Conservation (phyloP, 148 eudicot genomes). For the Nepenthes gracilis region DNA sequence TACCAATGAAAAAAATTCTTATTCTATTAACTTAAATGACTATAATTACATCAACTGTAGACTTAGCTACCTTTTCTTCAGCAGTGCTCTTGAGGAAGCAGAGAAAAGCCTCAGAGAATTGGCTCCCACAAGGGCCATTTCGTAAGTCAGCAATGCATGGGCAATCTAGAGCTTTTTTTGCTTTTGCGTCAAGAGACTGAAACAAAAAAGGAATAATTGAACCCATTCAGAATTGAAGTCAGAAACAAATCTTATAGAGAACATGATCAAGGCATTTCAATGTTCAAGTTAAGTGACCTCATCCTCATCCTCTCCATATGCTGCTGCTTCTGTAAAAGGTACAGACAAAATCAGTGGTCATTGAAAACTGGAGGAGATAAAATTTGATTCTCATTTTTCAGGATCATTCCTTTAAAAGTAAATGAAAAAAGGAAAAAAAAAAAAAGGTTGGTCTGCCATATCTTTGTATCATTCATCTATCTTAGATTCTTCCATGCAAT, state of each 20-base stretch:
- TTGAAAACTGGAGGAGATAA: background rate
- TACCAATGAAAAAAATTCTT: too few relatives aligned
- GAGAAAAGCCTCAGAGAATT: conserved; percentile 78
- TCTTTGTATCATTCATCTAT: too few relatives aligned
- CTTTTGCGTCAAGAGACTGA: conserved; percentile 69
- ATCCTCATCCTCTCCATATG: conserved; percentile 48
- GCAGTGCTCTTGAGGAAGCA: conserved; percentile 90
- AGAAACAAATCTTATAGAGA: background rate
- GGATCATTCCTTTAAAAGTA: conserved; percentile 3
- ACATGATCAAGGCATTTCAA: background rate
- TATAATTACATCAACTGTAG: too few relatives aligned
- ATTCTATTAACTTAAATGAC: too few relatives aligned
- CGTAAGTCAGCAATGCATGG: conserved; percentile 80
- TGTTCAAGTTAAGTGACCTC: conserved; percentile 27
- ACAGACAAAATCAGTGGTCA: too few relatives aligned
- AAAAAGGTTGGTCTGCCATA: background rate
- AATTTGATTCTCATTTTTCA: conserved; percentile 2
- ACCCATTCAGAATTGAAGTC: background rate
- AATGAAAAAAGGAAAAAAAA: background rate
- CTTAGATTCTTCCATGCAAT: too few relatives aligned
- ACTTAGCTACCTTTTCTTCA: conserved; percentile 51
- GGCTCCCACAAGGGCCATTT: conserved; percentile 71
- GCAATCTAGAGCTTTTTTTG: conserved; percentile 76
- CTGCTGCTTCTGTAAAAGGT: conserved; percentile 62
- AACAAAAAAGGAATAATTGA: conserved; percentile 8